Evolutionary conservation across 352 stramenopile genomes (phyloP).

Genomic region (Phytophthora sojae): DNA sequence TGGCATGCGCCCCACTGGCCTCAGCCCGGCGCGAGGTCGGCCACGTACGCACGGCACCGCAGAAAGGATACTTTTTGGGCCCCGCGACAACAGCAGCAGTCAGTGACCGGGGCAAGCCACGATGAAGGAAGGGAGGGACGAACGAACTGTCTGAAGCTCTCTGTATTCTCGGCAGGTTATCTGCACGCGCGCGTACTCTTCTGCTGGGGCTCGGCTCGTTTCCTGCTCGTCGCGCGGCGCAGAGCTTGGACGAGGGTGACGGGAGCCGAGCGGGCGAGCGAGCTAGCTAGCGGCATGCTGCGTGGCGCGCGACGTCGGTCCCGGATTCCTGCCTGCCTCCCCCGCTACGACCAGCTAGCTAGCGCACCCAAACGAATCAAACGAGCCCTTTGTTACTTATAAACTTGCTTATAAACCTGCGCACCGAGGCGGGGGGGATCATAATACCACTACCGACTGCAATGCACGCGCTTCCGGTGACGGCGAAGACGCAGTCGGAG

Average conservation of each 20-base stretch:
- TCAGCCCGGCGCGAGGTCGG: background rate
- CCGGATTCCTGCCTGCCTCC: conserved; percentile 7
- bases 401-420: conserved; percentile 58
- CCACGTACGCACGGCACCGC: conserved; percentile 22
- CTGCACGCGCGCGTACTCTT: conserved; percentile 42
- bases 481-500: conserved; percentile 42
- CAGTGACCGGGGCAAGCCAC: background rate
- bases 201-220: conserved; percentile 29
- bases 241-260: background rate
- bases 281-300: too few species aligned
- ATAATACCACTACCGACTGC: conserved; percentile 54
- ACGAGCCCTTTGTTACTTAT: conserved; percentile 55
- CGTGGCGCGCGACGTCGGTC: background rate
- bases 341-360: conserved; percentile 19
- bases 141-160: conserved; percentile 38
- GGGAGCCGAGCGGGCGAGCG: too few species aligned
- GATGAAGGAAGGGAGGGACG: background rate
- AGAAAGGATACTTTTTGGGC: conserved; percentile 38
- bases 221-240: conserved; percentile 10
- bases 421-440: conserved; percentile 40
- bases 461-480: conserved; percentile 50
- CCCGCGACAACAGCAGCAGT: background rate
- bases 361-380: conserved; percentile 31
- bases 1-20: conserved; percentile 20
- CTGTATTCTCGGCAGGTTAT: conserved; percentile 45